phyloP scores from a whole-genome alignment of 306 rosid species.

The Oemleria cerasiformis region DNA sequence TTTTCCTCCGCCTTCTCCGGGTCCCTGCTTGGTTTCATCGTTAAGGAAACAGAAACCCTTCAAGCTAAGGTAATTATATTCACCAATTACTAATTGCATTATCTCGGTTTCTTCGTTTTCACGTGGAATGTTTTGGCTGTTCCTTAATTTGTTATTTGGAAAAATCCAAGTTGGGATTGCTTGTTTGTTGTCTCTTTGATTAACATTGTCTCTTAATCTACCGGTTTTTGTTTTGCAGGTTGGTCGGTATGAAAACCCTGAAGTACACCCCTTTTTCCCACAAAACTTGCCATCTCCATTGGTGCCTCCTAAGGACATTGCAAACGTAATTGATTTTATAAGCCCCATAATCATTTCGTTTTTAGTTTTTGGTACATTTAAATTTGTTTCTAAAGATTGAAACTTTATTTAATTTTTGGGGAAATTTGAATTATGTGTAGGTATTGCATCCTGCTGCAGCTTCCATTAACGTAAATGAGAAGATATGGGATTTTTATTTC shows the following conservation, averaged over 20 bases:
- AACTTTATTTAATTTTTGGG: background rate
- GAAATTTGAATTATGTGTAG: conserved; percentile 23
- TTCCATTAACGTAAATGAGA: conserved; percentile 61
- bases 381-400: background rate
- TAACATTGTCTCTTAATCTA: background rate
- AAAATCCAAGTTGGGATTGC: background rate
- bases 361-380: background rate
- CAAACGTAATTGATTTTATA: conserved; percentile 39
- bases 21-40: conserved; percentile 54
- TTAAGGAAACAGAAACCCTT: conserved; percentile 52
- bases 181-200: too few species aligned
- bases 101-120: background rate
- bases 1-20: conserved; percentile 28
- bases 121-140: conserved; percentile 17
- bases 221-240: conserved; percentile 40
- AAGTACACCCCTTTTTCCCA: conserved; percentile 79
- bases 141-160: background rate
- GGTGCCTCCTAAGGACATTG: conserved; percentile 48
- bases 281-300: conserved; percentile 44
- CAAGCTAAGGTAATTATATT: conserved; percentile 55
- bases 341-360: background rate
- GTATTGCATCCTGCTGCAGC: conserved; percentile 66
- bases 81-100: background rate
- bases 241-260: conserved; percentile 75
- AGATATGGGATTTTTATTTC: conserved; percentile 70